phyloP scores from a whole-genome alignment of 768 basidiomycete species.

The Rhizopogon vesiculosus region DNA sequence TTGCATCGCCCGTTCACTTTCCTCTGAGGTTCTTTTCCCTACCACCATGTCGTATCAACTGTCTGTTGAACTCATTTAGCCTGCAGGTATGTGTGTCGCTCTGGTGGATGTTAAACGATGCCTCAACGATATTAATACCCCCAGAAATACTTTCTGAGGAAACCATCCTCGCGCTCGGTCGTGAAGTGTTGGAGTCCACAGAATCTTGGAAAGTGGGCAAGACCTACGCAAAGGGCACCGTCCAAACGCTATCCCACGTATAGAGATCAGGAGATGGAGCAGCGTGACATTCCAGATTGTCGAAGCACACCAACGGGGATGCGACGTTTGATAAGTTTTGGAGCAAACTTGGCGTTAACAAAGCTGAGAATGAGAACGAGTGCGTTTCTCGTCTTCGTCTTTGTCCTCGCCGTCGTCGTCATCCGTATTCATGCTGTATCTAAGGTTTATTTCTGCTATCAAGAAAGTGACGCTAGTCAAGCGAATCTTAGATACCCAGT shows the following conservation, averaged over 20 bases:
- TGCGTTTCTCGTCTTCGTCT: constrained; percentile 23
- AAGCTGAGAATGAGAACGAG: constrained; percentile 62
- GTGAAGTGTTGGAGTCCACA: constrained; percentile 52
- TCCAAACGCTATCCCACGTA: constrained; percentile 50
- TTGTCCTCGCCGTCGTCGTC: background rate
- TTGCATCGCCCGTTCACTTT: background rate
- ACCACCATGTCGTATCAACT: constrained; percentile 31
- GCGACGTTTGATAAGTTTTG: constrained; percentile 72
- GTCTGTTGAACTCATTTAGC: constrained; percentile 35
- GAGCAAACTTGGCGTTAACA: constrained; percentile 33
- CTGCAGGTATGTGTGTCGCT: constrained; percentile 27
- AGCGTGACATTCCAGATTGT: constrained; percentile 65
- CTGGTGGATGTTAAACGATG: background rate
- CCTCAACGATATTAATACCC: background rate
- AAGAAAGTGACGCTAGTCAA: constrained; percentile 60
- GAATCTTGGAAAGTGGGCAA: constrained; percentile 67
- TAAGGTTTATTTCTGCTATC: constrained; percentile 65
- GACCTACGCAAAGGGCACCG: constrained; percentile 44
- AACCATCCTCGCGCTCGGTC: constrained; percentile 46
- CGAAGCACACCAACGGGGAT: constrained; percentile 60
- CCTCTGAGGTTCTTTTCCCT: constrained; percentile 2
- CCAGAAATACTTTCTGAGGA: constrained; percentile 62
- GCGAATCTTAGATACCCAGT: constrained; percentile 55
- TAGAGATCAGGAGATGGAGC: constrained; percentile 54
- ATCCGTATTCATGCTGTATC: no score